Percentiles rank a stretch among this genome's conserved stretches.
Conservation (phyloP, 2,329 filamentous ascomycete genomes). For the Ampelomyces quisqualis region DNA sequence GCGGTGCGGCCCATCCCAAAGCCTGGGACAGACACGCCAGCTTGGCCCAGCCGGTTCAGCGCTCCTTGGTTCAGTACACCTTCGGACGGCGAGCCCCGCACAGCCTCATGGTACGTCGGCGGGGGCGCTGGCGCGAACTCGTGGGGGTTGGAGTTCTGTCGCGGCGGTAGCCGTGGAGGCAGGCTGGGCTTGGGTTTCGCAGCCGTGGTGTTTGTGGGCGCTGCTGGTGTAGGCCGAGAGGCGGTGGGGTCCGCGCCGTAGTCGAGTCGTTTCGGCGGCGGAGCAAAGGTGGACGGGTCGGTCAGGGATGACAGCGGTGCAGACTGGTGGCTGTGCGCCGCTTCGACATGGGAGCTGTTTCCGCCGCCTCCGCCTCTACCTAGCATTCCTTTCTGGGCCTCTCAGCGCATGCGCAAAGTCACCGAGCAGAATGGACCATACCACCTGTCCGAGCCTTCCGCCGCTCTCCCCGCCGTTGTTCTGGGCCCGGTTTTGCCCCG, state of each 20-base stretch:
- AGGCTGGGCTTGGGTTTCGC: constrained; percentile 55
- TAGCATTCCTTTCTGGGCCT: constrained; percentile 57
- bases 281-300: constrained; percentile 76
- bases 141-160: constrained; percentile 57
- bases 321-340: constrained; percentile 53
- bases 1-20: constrained; percentile 65
- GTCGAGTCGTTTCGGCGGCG: constrained; percentile 68
- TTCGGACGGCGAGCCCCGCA: constrained; percentile 33
- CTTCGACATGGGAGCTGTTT: constrained; percentile 46
- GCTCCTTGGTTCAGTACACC: constrained; percentile 60
- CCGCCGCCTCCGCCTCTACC: constrained; percentile 50
- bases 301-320: constrained; percentile 69
- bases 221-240: constrained; percentile 33
- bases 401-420: not conserved
- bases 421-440: constrained; percentile 48
- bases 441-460: constrained; percentile 55
- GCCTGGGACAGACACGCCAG: constrained; percentile 76
- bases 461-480: constrained; percentile 41
- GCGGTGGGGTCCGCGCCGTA: constrained; percentile 51
- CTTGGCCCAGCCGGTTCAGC: constrained; percentile 65
- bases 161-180: constrained; percentile 71
- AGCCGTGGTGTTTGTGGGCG: constrained; percentile 26
- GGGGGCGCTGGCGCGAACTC: constrained; percentile 50
- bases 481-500: constrained; percentile 27
- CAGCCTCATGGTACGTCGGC: constrained; percentile 51